Evolutionary conservation across 345 rosid genomes (phyloP).

Genomic region (Sonneratia caseolaris): DNA sequence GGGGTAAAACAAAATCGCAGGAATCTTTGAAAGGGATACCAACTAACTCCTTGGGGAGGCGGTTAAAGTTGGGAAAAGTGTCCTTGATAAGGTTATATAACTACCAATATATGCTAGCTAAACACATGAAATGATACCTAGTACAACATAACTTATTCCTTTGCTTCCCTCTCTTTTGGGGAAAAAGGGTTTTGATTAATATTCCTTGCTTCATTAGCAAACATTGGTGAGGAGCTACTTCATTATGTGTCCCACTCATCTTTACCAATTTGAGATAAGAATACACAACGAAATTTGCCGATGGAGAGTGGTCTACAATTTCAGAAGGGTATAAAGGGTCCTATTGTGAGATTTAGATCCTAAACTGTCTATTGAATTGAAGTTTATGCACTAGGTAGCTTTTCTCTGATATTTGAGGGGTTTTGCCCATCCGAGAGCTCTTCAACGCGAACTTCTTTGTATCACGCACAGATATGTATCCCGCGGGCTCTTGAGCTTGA

Average conservation of each 20-base stretch:
- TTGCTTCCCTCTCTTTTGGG: neutral
- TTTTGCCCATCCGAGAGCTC: too few relatives aligned
- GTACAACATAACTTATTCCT: slow-evolving; percentile 4
- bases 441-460: too few relatives aligned
- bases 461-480: too few relatives aligned
- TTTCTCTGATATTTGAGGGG: too few relatives aligned
- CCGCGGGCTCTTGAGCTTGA: too few relatives aligned
- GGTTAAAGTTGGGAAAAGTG: slow-evolving; percentile 5
- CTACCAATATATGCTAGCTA: neutral
- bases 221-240: neutral
- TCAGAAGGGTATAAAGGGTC: too few relatives aligned
- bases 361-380: too few relatives aligned
- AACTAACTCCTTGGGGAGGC: neutral
- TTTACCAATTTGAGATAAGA: too few relatives aligned
- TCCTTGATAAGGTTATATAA: neutral
- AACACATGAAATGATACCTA: neutral
- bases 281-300: neutral
- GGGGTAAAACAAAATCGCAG: slow-evolving; percentile 3
- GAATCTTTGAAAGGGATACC: slow-evolving; percentile 6
- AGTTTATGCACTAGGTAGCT: too few relatives aligned
- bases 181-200: neutral
- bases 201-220: neutral
- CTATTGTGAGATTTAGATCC: too few relatives aligned
- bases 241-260: neutral
- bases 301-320: too few relatives aligned